Percentiles rank a stretch among this genome's conserved stretches.
phyloP scores from a whole-genome alignment of 768 basidiomycete genomes.

The Naganishia vishniacii region DNA sequence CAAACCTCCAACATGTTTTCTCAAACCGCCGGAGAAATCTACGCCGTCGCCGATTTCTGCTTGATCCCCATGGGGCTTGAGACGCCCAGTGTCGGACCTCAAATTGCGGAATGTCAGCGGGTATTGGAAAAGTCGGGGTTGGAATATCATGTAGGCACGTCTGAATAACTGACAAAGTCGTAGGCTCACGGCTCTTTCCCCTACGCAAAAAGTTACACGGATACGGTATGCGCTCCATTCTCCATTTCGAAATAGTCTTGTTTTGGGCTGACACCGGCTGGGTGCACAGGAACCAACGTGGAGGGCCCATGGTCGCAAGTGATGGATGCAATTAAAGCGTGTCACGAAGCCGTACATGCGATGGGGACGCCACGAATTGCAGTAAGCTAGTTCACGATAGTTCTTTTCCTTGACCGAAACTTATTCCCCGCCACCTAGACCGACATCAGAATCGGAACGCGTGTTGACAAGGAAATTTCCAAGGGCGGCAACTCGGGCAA shows the following conservation, averaged over 20 bases:
- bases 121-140: conserved; percentile 78
- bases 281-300: conserved; percentile 61
- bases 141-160: conserved; percentile 59
- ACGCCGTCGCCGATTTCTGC: conserved; percentile 49
- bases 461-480: conserved; percentile 61
- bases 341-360: conserved; percentile 56
- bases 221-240: conserved; percentile 15
- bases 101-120: conserved; percentile 58
- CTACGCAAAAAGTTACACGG: neutral
- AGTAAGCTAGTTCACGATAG: conserved; percentile 27
- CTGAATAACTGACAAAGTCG: too few relatives aligned
- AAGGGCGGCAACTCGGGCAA: conserved; percentile 70
- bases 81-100: conserved; percentile 41
- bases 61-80: conserved; percentile 45
- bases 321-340: conserved; percentile 78
- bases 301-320: conserved; percentile 86
- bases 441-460: conserved; percentile 91
- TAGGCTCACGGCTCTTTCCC: neutral
- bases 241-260: too few relatives aligned
- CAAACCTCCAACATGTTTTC: conserved; percentile 4
- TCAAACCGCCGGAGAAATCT: conserved; percentile 29
- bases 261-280: too few relatives aligned
- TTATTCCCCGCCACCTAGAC: conserved; percentile 54
- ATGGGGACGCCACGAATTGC: conserved; percentile 43
- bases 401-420: neutral